Conservation (phyloP, 352 stramenopile genomes). For the Globisporangium viniferum region DNA sequence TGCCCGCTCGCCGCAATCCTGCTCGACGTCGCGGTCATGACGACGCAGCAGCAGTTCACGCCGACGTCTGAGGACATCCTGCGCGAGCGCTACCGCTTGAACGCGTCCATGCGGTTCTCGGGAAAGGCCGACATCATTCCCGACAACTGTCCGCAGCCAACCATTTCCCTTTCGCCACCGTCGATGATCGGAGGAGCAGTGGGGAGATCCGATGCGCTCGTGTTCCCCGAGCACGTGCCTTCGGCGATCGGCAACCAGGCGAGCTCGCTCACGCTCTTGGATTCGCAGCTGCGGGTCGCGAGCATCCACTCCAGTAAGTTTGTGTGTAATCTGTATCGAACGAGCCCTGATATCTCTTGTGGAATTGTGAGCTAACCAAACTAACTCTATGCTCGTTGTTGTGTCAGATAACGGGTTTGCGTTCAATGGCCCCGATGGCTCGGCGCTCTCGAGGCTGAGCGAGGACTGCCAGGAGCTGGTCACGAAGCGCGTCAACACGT, state of each 20-base stretch:
- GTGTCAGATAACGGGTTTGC: constrained; percentile 28
- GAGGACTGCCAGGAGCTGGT: constrained; percentile 20
- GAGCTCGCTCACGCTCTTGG: constrained; percentile 8
- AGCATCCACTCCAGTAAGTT: constrained; percentile 14
- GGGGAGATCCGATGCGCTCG: constrained; percentile 5
- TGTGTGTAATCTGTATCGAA: not conserved
- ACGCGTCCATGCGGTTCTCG: constrained; percentile 15
- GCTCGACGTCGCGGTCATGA: constrained; percentile 37
- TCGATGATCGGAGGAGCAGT: not conserved
- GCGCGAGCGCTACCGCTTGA: constrained; percentile 37
- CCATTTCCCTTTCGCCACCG: not conserved
- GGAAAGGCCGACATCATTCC: constrained; percentile 17
- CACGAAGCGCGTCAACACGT: constrained; percentile 29
- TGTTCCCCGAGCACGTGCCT: constrained; percentile 5
- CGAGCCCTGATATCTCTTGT: not conserved
- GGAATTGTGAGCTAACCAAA: not conserved
- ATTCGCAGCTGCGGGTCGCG: constrained; percentile 9
- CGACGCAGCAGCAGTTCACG: constrained; percentile 45
- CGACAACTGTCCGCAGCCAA: not conserved
- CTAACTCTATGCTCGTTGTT: not conserved
- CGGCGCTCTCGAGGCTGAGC: not conserved
- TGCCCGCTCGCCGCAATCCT: constrained; percentile 42
- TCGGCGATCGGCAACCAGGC: not conserved
- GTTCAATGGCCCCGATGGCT: constrained; percentile 28
- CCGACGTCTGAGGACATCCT: constrained; percentile 60